Evolutionary conservation across 805 yeast genomes (phyloP).

Genomic region (Candida qinlingensis): DNA sequence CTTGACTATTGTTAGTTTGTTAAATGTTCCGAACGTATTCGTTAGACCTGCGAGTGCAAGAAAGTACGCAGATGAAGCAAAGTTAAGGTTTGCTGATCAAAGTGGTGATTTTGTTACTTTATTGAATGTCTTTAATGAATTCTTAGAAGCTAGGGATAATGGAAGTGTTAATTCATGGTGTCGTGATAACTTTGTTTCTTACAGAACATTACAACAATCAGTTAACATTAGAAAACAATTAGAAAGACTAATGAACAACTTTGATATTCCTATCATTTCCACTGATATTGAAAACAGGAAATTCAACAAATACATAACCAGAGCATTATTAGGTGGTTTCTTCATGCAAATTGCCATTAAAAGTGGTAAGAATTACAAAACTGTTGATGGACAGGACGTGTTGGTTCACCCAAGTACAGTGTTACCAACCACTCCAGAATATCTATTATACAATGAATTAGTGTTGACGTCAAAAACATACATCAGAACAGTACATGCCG

Average conservation of each 20-base stretch:
- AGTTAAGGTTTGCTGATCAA: constrained; percentile 81
- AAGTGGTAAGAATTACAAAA: constrained; percentile 81
- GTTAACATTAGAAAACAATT: constrained; percentile 82
- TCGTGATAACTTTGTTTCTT: constrained; percentile 79
- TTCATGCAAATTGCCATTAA: constrained; percentile 98
- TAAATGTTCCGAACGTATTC: constrained; percentile 91
- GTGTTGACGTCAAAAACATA: constrained; percentile 91
- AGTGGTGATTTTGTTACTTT: constrained; percentile 94
- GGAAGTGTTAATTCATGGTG: constrained; percentile 80
- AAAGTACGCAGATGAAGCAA: constrained; percentile 88
- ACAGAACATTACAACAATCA: constrained; percentile 82
- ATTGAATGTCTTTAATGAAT: constrained; percentile 83
- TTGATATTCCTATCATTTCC: constrained; percentile 67
- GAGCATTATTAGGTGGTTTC: constrained; percentile 87
- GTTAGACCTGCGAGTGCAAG: constrained; percentile 86
- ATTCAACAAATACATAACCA: constrained; percentile 75
- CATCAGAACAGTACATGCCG: constrained; percentile 86
- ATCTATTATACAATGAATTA: constrained; percentile 93
- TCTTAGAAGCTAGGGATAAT: constrained; percentile 68
- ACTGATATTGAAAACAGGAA: constrained; percentile 61
- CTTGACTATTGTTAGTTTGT: constrained; percentile 79
- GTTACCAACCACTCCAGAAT: constrained; percentile 81
- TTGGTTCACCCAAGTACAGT: constrained; percentile 91
- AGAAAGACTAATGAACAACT: constrained; percentile 73
- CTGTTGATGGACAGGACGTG: constrained; percentile 95